Conservation (phyloP, 352 stramenopile genomes). For the Thraustochytrium striatum region DNA sequence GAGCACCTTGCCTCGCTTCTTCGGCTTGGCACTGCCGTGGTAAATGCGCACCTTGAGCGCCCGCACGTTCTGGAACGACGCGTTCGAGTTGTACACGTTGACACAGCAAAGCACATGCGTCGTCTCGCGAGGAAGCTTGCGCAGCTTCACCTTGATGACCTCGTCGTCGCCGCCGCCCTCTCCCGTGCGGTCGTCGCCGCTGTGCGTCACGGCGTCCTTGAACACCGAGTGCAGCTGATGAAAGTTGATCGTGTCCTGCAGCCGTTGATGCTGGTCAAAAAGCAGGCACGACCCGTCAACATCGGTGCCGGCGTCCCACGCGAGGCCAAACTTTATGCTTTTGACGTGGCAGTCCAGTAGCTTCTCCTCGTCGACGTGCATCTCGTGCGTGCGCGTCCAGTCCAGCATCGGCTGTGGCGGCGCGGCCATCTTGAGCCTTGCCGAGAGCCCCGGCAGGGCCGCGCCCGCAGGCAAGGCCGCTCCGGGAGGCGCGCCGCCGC, state of each 20-base stretch:
- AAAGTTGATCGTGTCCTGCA: conserved; percentile 16
- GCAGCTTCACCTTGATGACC: background rate
- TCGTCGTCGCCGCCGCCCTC: conserved; percentile 48
- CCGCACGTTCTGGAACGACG: background rate
- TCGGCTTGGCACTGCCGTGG: conserved; percentile 9
- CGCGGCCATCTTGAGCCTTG: background rate
- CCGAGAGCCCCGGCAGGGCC: background rate
- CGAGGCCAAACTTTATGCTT: background rate
- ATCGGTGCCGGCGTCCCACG: conserved; percentile 5
- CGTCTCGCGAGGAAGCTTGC: background rate
- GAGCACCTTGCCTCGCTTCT: background rate
- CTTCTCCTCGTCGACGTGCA: background rate
- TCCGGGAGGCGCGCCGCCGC: too few relatives aligned
- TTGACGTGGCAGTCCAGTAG: background rate
- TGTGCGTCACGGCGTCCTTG: conserved; percentile 22
- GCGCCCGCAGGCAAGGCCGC: too few relatives aligned
- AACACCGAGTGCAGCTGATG: background rate
- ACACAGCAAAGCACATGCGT: background rate
- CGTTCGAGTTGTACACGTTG: background rate
- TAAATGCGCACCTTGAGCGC: background rate
- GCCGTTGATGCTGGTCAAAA: background rate
- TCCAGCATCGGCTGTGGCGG: background rate
- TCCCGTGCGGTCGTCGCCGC: conserved; percentile 45
- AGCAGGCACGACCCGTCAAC: conserved; percentile 6
- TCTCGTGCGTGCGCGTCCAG: background rate